Conservation (phyloP, 257 asterid genomes). For the Cruciata laevipes region DNA sequence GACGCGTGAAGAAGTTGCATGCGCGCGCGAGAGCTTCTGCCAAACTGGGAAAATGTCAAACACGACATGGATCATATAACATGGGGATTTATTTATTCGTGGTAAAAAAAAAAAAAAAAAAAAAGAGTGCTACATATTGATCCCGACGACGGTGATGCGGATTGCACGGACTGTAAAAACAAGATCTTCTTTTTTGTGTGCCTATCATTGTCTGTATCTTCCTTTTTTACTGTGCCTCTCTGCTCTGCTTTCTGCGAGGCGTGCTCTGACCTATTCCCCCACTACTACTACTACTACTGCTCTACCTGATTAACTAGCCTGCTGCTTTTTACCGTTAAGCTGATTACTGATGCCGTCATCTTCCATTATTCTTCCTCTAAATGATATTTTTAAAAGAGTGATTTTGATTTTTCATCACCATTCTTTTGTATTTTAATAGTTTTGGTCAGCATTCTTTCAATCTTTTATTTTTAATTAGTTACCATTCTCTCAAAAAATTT, state of each 20-base stretch:
- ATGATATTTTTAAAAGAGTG: too few species aligned
- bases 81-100: too few species aligned
- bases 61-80: neutral
- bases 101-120: too few species aligned
- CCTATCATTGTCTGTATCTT: conserved; percentile 24
- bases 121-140: neutral
- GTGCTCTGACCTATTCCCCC: conserved; percentile 3
- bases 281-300: too few species aligned
- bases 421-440: too few species aligned
- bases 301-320: neutral
- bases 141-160: conserved; percentile 23
- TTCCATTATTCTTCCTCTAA: too few species aligned
- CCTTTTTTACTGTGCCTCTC: conserved; percentile 6
- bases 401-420: too few species aligned
- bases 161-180: conserved; percentile 11
- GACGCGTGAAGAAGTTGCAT: conserved; percentile 21
- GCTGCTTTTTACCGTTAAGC: neutral
- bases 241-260: conserved; percentile 4
- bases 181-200: conserved; percentile 18
- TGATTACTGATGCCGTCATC: too few species aligned
- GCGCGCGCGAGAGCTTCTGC: conserved; percentile 15
- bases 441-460: too few species aligned
- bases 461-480: too few species aligned
- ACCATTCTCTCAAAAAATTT: too few species aligned
- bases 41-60: neutral